These are phyloP conservation scores for Candida maris DNA, from an alignment of 805 yeast species.

Conservation along the genomic window DNA sequence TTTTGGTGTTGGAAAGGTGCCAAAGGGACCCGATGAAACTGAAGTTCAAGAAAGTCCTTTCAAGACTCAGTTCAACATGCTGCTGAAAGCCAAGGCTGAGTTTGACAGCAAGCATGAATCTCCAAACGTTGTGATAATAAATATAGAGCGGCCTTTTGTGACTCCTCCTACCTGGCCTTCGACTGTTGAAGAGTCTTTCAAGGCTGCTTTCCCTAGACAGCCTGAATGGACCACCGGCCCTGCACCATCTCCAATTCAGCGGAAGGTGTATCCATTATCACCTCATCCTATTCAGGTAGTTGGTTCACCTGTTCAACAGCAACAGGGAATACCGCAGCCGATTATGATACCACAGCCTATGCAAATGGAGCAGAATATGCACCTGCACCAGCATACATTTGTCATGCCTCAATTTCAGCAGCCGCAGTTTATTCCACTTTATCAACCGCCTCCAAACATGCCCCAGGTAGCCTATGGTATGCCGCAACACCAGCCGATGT, in stretches of 20 bases:
- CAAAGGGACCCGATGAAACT: conserved; percentile 20
- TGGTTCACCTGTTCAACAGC: conserved; percentile 20
- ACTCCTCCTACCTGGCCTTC: conserved; percentile 78
- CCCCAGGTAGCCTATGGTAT: conserved; percentile 18
- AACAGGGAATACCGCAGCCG: conserved; percentile 17
- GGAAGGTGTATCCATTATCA: conserved; percentile 17
- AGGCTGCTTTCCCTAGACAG: conserved; percentile 44
- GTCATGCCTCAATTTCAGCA: conserved; percentile 20
- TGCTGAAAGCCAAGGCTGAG: conserved; percentile 42
- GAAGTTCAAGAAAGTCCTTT: conserved; percentile 31
- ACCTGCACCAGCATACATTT: conserved; percentile 18
- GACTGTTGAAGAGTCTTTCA: conserved; percentile 48
- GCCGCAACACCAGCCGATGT: conserved; percentile 10
- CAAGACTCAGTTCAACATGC: conserved; percentile 47
- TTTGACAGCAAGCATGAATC: conserved; percentile 22
- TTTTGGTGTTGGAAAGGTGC: conserved; percentile 35
- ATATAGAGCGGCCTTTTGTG: conserved; percentile 59
- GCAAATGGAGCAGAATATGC: conserved; percentile 15
- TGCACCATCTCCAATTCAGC: conserved; percentile 18
- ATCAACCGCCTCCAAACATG: conserved; percentile 17
- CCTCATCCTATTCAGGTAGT: conserved; percentile 23
- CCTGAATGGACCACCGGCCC: conserved; percentile 28
- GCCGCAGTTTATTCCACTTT: conserved; percentile 18
- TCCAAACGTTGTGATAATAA: conserved; percentile 29
- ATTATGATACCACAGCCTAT: conserved; percentile 20